Base-by-base conservation (phyloP, 306 rosid genomes). In the Astragalus membranaceus region DNA sequence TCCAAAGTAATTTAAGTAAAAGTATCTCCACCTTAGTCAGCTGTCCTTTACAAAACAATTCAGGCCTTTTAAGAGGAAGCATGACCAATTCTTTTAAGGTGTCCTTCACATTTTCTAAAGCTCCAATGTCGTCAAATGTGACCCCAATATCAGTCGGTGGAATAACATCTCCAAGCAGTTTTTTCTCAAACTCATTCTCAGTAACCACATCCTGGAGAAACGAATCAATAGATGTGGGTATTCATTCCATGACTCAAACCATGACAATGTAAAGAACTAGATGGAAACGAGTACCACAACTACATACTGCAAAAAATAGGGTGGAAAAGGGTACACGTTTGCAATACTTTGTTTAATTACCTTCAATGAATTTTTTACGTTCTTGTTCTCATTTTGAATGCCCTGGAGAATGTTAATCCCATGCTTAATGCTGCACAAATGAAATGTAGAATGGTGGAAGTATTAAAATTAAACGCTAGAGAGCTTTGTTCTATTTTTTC, bases 11-110 rank as follows among this genome's bases (percentile, higher is more conserved):
- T 17, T 49, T 20, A 52, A 54, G 10, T 23, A 69, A 36, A 77
- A 57, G 17, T 9, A 29, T 7, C 36, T 16, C 46, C 46, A 94
- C 98, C 97, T 94, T 94, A 11, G 97, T 81, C 69, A 94, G 72
- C 79, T 94, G 98, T 70, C 98, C 98, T 83, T 80, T 94, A 71
- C 86, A 74, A 81, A 94, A 94, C 65, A 94, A 78, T 67, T 94
- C 98, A 68, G 98, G 97, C 82, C 98, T 85, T 72, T 83, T 92
- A 79, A 94, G 90, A 23, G 98, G 98, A 78, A 94, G 97, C 98
- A 94, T 94, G 72, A 94, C 97, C 86, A 94, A 75, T 67, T 94
- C 98, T 85, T 90, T 93, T 85, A 93, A 74, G 29, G 98, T 93
- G 75, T 93, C 97, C 89, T 93, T 93, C 57, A 93, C 98, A 66